A percentile compares a stretch with the other conserved stretches of the same genome.
These are phyloP conservation scores for Periconia sp. DNA, from an alignment of 2,329 filamentous ascomycete species.

Conservation along the genomic window DNA sequence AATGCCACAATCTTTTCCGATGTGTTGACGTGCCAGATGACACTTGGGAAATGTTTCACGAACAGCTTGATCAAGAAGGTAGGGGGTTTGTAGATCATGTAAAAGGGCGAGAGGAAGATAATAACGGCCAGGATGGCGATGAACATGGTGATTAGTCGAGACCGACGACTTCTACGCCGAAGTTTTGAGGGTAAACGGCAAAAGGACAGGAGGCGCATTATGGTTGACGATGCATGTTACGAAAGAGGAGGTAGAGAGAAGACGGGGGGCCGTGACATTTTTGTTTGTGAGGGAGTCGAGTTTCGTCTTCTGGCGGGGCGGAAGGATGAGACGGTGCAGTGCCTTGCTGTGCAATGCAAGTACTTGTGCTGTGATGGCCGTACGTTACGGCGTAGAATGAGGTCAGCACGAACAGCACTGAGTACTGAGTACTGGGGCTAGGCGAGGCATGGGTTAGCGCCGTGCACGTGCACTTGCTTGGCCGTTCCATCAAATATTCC, in stretches of 20 bases:
- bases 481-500: neutral
- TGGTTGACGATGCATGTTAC: constrained; percentile 10
- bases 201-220: constrained; percentile 32
- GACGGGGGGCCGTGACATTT: neutral
- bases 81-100: constrained; percentile 81
- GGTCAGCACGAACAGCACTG: neutral
- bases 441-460: neutral
- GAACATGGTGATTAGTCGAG: constrained; percentile 40
- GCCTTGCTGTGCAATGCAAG: neutral
- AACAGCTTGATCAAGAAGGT: constrained; percentile 70
- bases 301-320: too few relatives aligned
- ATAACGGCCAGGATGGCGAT: constrained; percentile 23
- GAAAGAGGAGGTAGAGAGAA: neutral
- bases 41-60: constrained; percentile 71
- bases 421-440: neutral
- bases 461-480: neutral
- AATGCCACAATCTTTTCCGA: constrained; percentile 71
- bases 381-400: neutral
- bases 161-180: constrained; percentile 39
- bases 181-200: constrained; percentile 40
- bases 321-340: too few relatives aligned
- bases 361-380: neutral
- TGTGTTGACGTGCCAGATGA: constrained; percentile 70
- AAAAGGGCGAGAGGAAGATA: constrained; percentile 44
- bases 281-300: neutral